Percentiles rank a stretch among this genome's conserved stretches.
Evolutionary conservation across 179 eudicot genomes (phyloP).

Genomic region (Beta macrorhiza): DNA sequence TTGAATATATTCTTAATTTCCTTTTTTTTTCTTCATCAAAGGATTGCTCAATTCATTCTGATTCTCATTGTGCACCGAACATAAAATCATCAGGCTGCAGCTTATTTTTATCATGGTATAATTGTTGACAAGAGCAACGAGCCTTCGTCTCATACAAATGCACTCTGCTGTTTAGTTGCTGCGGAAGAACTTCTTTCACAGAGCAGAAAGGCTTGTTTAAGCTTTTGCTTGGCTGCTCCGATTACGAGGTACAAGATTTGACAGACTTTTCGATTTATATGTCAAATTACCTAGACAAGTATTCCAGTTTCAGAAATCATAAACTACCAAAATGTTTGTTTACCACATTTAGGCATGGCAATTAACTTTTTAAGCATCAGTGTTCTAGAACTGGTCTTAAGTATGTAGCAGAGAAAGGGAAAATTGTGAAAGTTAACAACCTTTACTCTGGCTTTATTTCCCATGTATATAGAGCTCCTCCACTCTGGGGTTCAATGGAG

Average conservation of each 20-base stretch:
- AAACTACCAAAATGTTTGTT: background rate
- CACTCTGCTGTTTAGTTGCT: conserved; percentile 66
- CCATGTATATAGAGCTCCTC: conserved; percentile 58
- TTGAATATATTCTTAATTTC: background rate
- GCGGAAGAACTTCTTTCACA: conserved; percentile 71
- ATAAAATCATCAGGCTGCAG: conserved; percentile 56
- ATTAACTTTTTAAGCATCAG: background rate
- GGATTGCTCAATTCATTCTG: background rate
- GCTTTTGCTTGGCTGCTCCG: conserved; percentile 73
- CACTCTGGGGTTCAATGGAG: conserved; percentile 81
- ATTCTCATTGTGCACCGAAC: background rate
- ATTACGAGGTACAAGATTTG: conserved; percentile 57
- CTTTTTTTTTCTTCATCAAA: too few species aligned
- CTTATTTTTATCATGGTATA: conserved; percentile 83
- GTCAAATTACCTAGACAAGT: background rate
- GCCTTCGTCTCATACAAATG: conserved; percentile 61
- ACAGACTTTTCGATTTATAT: background rate
- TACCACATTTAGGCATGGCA: background rate
- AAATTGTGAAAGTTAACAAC: background rate
- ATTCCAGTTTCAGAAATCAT: background rate
- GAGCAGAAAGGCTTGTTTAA: conserved; percentile 81
- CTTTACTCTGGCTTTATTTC: conserved; percentile 3
- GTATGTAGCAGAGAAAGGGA: background rate
- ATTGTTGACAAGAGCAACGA: conserved; percentile 76
- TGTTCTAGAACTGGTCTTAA: background rate